phyloP scores from a whole-genome alignment of 441 rosid genomes.

The Croton laevigatus region DNA sequence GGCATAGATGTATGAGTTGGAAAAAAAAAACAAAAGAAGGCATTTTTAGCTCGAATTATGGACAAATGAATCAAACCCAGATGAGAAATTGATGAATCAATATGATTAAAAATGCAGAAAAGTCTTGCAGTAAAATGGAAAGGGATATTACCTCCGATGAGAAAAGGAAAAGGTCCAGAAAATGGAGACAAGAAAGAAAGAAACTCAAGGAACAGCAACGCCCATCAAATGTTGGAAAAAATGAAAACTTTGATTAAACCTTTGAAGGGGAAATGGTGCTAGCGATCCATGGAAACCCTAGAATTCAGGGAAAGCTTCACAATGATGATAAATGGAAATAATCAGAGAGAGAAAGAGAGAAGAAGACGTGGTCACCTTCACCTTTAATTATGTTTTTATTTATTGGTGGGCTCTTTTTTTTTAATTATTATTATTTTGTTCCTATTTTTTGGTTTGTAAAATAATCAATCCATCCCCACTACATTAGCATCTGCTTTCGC shows the following conservation, averaged over 20 bases:
- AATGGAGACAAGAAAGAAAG: constrained; percentile 28
- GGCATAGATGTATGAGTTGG: background rate
- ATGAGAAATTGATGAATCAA: constrained; percentile 16
- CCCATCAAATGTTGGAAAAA: constrained; percentile 21
- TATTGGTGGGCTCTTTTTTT: constrained; percentile 17
- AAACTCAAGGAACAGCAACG: constrained; percentile 22
- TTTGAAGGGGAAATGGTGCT: constrained; percentile 7
- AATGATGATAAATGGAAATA: background rate
- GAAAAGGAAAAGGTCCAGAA: constrained; percentile 29
- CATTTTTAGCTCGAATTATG: background rate
- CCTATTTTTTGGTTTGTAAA: background rate
- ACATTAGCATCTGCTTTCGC: background rate
- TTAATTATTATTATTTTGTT: constrained; percentile 4
- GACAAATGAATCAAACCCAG: constrained; percentile 24
- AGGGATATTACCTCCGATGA: constrained; percentile 38
- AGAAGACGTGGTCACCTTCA: constrained; percentile 22
- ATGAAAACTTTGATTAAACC: constrained; percentile 7
- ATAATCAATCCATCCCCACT: background rate
- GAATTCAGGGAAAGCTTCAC: constrained; percentile 25
- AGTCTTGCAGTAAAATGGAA: background rate
- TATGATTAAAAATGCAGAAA: constrained; percentile 7
- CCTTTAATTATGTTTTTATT: constrained; percentile 28
- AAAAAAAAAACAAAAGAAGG: too few species aligned
- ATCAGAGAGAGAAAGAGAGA: constrained; percentile 13
- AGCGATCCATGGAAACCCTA: constrained; percentile 38